A percentile compares a stretch with the other conserved stretches of the same genome.
phyloP scores from a whole-genome alignment of 768 basidiomycete genomes.

The Leccinellum luteum region DNA sequence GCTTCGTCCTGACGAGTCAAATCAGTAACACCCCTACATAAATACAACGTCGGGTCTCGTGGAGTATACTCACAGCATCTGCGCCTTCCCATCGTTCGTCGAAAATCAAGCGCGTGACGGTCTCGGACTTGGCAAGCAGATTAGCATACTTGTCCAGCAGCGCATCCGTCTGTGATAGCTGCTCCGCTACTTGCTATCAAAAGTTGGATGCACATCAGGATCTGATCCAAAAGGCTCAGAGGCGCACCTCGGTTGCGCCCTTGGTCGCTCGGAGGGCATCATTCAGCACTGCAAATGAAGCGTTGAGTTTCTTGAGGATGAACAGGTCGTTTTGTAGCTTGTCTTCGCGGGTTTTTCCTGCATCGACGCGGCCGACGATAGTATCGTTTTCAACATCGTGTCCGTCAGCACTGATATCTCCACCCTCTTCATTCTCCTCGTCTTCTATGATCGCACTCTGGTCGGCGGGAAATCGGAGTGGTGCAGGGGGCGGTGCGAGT shows the following conservation, averaged over 20 bases:
- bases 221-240: background rate
- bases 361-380: constrained; percentile 22
- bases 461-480: constrained; percentile 16
- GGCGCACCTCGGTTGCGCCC: constrained; percentile 66
- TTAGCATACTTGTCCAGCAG: constrained; percentile 73
- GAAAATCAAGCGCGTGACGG: constrained; percentile 63
- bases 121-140: constrained; percentile 69
- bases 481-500: constrained; percentile 28
- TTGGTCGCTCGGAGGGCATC: constrained; percentile 63
- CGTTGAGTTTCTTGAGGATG: constrained; percentile 69
- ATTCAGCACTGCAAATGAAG: constrained; percentile 64
- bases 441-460: constrained; percentile 26
- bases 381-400: constrained; percentile 23
- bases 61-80: constrained; percentile 51
- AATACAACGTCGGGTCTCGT: background rate
- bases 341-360: constrained; percentile 54
- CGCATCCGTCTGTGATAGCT: constrained; percentile 69
- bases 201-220: background rate
- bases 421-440: constrained; percentile 21
- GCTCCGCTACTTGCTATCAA: constrained; percentile 59
- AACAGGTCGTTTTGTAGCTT: constrained; percentile 73
- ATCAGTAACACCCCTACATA: background rate
- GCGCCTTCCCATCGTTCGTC: constrained; percentile 78
- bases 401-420: constrained; percentile 5
- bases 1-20: constrained; percentile 53